Evolutionary conservation across 176 grass and related monocot genomes (phyloP).

Genomic region (Ananas comosus): DNA sequence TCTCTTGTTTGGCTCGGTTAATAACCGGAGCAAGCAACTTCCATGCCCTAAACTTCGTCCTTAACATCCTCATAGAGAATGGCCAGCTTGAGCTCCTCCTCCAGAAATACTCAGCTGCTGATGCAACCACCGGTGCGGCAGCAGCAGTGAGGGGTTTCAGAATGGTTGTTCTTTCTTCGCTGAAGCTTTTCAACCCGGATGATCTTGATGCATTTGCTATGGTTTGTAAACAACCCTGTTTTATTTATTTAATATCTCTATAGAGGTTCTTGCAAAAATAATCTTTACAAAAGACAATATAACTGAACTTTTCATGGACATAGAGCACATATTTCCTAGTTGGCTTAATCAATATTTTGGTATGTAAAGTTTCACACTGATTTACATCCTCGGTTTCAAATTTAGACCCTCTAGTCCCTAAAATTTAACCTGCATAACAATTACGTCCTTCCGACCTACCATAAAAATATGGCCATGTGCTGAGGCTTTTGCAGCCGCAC

Average conservation of each 20-base stretch:
- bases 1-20: slow-evolving; percentile 65
- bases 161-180: slow-evolving; percentile 85
- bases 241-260: slow-evolving; percentile 2
- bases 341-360: too few species aligned
- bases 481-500: too few species aligned
- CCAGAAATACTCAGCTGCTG: slow-evolving; percentile 78
- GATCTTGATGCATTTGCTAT: slow-evolving; percentile 74
- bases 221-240: slow-evolving; percentile 31
- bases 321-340: too few species aligned
- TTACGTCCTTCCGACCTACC: too few species aligned
- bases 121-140: slow-evolving; percentile 59
- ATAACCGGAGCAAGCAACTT: slow-evolving; percentile 98
- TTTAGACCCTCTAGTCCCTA: too few species aligned
- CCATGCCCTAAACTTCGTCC: slow-evolving; percentile 91
- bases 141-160: slow-evolving; percentile 76
- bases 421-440: too few species aligned
- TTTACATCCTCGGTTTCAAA: too few species aligned
- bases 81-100: slow-evolving; percentile 78
- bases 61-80: slow-evolving; percentile 92
- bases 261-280: too few species aligned
- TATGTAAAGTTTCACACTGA: too few species aligned
- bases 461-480: too few species aligned
- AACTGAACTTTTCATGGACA: too few species aligned
- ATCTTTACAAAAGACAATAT: too few species aligned
- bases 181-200: slow-evolving; percentile 69